These are phyloP conservation scores for Maudiozyma bulderi DNA, from an alignment of 805 yeast genomes.

Conservation along the genomic window DNA sequence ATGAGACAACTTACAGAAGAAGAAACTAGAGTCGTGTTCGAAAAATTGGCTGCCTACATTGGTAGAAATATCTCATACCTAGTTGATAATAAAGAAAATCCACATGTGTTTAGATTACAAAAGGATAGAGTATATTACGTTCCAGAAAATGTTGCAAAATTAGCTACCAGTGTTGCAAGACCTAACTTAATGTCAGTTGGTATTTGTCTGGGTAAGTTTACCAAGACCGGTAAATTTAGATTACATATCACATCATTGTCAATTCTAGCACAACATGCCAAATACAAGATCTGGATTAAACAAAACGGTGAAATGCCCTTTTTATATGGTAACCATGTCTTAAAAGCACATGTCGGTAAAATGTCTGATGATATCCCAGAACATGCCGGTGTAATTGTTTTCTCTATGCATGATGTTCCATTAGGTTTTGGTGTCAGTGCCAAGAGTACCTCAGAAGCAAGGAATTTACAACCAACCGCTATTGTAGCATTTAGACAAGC, in stretches of 20 bases:
- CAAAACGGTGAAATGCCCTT: conserved; percentile 98
- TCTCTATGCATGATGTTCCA: conserved; percentile 85
- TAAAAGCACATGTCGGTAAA: conserved; percentile 93
- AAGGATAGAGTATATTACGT: conserved; percentile 95
- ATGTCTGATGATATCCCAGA: conserved; percentile 97
- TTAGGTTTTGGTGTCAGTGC: conserved; percentile 94
- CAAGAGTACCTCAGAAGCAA: conserved; percentile 79
- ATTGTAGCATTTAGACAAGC: conserved; percentile 95
- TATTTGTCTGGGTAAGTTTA: conserved; percentile 89
- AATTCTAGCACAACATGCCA: conserved; percentile 76
- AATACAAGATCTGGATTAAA: conserved; percentile 92
- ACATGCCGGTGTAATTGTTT: conserved; percentile 90
- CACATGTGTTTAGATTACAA: conserved; percentile 91
- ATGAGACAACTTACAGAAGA: conserved; percentile 97
- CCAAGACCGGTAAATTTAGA: conserved; percentile 94
- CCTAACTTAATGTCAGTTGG: conserved; percentile 88
- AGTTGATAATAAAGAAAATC: conserved; percentile 70
- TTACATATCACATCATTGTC: conserved; percentile 87
- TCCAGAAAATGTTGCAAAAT: conserved; percentile 66
- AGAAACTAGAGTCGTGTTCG: conserved; percentile 92
- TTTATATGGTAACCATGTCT: conserved; percentile 88
- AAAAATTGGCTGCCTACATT: conserved; percentile 89
- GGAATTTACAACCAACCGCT: conserved; percentile 83
- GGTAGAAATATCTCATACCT: conserved; percentile 90
- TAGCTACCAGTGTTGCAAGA: conserved; percentile 87